Evolutionary conservation across 139 green algal genomes (phyloP), one percentile per base, ranked within the genome.

Genomic region (Tetraselmis chui): DNA sequence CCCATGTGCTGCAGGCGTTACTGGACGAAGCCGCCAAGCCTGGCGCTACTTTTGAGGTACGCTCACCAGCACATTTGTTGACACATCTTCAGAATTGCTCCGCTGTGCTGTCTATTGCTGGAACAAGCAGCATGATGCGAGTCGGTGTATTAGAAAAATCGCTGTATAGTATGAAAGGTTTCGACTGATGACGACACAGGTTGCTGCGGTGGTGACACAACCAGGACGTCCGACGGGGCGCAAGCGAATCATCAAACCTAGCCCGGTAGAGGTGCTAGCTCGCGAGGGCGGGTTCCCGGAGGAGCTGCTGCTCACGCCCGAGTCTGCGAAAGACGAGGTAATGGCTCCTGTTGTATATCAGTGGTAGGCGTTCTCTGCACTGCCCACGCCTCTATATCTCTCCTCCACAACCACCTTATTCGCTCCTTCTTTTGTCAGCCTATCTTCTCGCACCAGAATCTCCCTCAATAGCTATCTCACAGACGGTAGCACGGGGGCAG

Each of bases 131-230:
- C 0, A 32, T 31, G n/a, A 80, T 79, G 25, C 80, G 24, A 1
- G 24, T 76, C 30, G 5, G 25, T 27, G 29, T 24, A 26, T 27
- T 24, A 30, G 1, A 32, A 23, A 24, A n/a, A 24, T 79, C n/a
- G 24, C 2, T 28, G 2, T 30, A 30, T 76, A 59, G 1, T 76
- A 76, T 11, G 23, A 29, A 24, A 24, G 28, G 30, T 59, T 79
- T 31, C 29, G 26, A 58, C 32, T 77, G 79, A 32, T 27, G 23
- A 2, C 79, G 32, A 59, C 30, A n/a, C 84, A 95, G 92, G 83
- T 97, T 2, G 82, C 87, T 1, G 90, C 89, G 2, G 94, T 98
- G 25, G 93, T 98, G 0, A 92, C 88, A 18, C 95, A 98, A 84
- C 95, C 95, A 1, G 91, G 87, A 28, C 90, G 92, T 80, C 92